Evolutionary conservation across 441 rosid species (phyloP), one percentile per base, ranked within the genome.

Genomic region (Flueggea neowawraea): DNA sequence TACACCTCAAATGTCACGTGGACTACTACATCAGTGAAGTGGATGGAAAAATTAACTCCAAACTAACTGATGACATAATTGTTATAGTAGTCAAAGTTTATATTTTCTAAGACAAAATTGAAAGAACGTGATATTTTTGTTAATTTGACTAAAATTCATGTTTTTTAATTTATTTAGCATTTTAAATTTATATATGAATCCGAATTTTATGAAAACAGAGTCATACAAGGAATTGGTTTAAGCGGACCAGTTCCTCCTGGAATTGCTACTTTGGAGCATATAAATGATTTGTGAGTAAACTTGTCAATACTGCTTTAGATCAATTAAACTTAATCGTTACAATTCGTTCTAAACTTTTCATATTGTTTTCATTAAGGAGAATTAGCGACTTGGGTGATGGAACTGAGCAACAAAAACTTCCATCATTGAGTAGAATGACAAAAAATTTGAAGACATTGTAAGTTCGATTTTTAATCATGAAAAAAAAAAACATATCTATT

Each of bases 141-240:
- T n/a, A n/a, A n/a, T n/a, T n/a, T n/a, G n/a, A n/a, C n/a, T n/a
- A n/a, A n/a, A n/a, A n/a, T n/a, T n/a, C n/a, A n/a, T n/a, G n/a
- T n/a, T n/a, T n/a, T n/a, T n/a, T n/a, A n/a, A n/a, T n/a, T n/a
- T n/a, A n/a, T n/a, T n/a, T n/a, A n/a, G n/a, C n/a, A n/a, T 58
- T n/a, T 57, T 53, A 8, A 22, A 56, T 32, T 28, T 31, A 63
- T 45, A 4, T 31, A 47, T 52, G 58, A 39, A 45, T 31, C 31
- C 43, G 57, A 39, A 47, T 59, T 52, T 31, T 16, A 47, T 12
- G 1, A 57, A 16, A 7, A 51, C 82, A 86, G 96, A 66, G 67
- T 39, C 60, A 70, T 81, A 43, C 84, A 81, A 22, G 93, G 68
- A 57, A 84, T 86, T 53, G 96, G 93, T 54, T 71, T 89, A 63